Evolutionary conservation across 176 grass and related monocot species (phyloP).

Genomic region (Zoysia japonica): DNA sequence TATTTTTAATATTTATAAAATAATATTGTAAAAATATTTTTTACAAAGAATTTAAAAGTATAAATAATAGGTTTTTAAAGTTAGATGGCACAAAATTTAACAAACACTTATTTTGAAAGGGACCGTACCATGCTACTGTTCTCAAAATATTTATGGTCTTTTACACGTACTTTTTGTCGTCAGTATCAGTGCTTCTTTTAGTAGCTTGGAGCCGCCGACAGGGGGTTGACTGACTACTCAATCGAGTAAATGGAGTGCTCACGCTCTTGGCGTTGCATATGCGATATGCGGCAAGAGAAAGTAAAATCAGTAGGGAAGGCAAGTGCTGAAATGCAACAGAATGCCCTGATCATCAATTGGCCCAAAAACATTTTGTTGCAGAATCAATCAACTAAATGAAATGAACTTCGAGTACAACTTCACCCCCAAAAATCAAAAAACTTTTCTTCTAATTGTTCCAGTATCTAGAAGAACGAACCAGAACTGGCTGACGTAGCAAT

Average conservation of each 20-base stretch:
- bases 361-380: neutral
- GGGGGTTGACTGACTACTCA: neutral
- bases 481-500: neutral
- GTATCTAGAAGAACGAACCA: neutral
- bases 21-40: too few species aligned
- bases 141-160: neutral
- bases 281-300: neutral
- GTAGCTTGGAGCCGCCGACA: neutral
- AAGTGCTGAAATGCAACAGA: neutral
- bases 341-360: conserved; percentile 3
- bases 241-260: neutral
- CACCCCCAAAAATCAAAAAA: conserved; percentile 19
- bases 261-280: neutral
- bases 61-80: too few species aligned
- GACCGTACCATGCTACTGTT: neutral
- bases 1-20: too few species aligned
- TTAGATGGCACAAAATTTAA: too few species aligned
- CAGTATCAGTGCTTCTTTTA: neutral
- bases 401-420: conserved; percentile 28
- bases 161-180: neutral
- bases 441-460: neutral
- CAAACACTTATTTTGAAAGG: too few species aligned
- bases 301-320: too few species aligned
- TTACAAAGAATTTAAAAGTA: too few species aligned
- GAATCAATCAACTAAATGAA: conserved; percentile 48